Evolutionary conservation across 768 basidiomycete species (phyloP), one percentile per base, ranked within the genome.

Genomic region (Holtermannia corniformis): DNA sequence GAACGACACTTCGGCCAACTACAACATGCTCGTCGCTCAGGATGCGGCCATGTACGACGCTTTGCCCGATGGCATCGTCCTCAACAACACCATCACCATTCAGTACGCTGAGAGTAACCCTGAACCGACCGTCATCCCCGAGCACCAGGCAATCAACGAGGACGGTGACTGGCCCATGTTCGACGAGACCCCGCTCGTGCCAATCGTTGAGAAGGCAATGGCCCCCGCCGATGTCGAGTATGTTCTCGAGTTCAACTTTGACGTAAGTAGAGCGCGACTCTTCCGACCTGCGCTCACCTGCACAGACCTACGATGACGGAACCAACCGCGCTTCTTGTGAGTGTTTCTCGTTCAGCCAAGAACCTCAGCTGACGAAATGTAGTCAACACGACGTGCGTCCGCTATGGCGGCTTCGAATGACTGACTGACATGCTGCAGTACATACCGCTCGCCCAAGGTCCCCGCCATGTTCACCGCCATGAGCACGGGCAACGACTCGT

Each of bases 41-140:
- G 87, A 90, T 65, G 85, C 86, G 4, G 87, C 91, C 76, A 87
- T 96, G 73, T 97, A 95, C 71, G 93, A 97, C 70, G 76, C 49
- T 0, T 75, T 91, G 13, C 89, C 93, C 0, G 75, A 77, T 22
- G 72, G 76, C 11, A 77, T 97, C 22, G 80, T 84, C 58, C 79
- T 86, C 0, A 95, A 96, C 71, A 72, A 84, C 58, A 95, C 93
- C 11, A 78, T 90, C 1, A 85, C 83, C 0, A 80, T 96, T 61
- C 82, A 82, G 0, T 99, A 99, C 77, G 71, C 73, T 54, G 41
- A 78, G 0, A 77, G 76, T 23, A 75, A 79, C 20, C 59, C 79
- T 3, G 76, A 83, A 60, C 68, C 77, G 1, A 80, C 80, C 2
- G 65, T 76, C 26, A 73, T 84, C 41, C 76, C 80, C 58, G 43